These are phyloP conservation scores for Scedosporium boydii DNA, from an alignment of 2,329 filamentous ascomycete genomes.

Conservation along the genomic window DNA sequence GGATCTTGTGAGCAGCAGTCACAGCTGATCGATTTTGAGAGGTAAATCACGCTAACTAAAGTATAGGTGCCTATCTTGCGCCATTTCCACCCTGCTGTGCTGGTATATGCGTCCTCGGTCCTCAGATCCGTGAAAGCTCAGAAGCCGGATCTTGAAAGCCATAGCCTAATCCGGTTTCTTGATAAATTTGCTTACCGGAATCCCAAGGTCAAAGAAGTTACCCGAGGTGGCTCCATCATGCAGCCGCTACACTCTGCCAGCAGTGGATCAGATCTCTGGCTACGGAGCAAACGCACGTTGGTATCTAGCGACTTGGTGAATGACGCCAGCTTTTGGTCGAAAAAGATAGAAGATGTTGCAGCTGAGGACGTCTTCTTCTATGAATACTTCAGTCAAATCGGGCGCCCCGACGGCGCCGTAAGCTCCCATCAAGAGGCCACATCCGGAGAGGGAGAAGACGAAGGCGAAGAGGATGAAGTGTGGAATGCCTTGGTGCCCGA, in stretches of 20 bases:
- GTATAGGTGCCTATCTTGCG: conserved; percentile 52
- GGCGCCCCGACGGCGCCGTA: conserved; percentile 48
- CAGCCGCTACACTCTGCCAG: conserved; percentile 61
- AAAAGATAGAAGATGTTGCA: conserved; percentile 77
- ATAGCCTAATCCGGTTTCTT: conserved; percentile 89
- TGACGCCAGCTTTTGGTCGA: conserved; percentile 81
- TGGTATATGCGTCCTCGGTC: conserved; percentile 68
- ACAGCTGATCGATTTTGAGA: background rate
- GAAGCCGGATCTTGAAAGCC: conserved; percentile 83
- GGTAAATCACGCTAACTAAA: conserved; percentile 1
- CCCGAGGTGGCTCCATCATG: conserved; percentile 87
- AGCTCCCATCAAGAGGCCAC: conserved; percentile 41
- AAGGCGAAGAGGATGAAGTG: conserved; percentile 58
- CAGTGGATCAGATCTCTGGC: conserved; percentile 46
- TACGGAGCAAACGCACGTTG: conserved; percentile 38
- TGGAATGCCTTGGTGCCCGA: conserved; percentile 85
- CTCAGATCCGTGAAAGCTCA: conserved; percentile 62
- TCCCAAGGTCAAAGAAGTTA: conserved; percentile 59
- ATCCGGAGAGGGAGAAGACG: conserved; percentile 41
- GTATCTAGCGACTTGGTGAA: conserved; percentile 51
- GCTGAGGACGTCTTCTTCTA: conserved; percentile 98
- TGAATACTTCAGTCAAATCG: conserved; percentile 77
- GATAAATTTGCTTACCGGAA: conserved; percentile 99
- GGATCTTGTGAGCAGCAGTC: conserved; percentile 58
- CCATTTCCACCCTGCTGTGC: conserved; percentile 91